These are phyloP conservation scores for Stentor coeruleus DNA, from an alignment of 73 alveolate species.

Conservation along the genomic window DNA sequence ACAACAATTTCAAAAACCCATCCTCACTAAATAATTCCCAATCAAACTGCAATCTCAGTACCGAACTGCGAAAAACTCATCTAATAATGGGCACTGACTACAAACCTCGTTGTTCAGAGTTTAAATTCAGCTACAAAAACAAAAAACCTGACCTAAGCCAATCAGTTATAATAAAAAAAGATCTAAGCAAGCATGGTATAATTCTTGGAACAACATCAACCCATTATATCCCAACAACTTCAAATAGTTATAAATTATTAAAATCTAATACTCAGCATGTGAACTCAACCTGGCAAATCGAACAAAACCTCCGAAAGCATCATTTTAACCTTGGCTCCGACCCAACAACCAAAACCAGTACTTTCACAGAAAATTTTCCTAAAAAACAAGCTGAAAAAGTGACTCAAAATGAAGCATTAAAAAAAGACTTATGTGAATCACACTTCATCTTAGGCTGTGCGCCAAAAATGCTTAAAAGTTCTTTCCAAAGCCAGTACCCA, in stretches of 20 bases:
- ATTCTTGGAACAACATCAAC: background rate
- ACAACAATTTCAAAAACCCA: background rate
- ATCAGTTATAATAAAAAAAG: background rate
- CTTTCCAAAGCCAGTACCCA: background rate
- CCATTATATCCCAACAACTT: background rate
- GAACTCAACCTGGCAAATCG: background rate
- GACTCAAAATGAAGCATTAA: background rate
- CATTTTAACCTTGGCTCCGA: constrained; percentile 4
- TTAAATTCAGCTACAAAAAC: background rate
- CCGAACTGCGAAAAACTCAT: background rate
- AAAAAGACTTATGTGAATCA: background rate
- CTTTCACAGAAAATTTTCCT: background rate
- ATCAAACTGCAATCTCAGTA: background rate
- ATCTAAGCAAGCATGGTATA: background rate
- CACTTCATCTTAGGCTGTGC: background rate
- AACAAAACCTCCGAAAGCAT: background rate
- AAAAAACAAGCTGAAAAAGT: background rate
- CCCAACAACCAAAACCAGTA: background rate
- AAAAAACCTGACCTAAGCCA: background rate
- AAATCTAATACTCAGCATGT: background rate
- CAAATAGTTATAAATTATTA: background rate
- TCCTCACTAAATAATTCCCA: background rate
- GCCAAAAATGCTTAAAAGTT: background rate
- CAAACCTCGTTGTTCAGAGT: background rate
- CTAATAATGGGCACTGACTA: background rate